A percentile compares a stretch with the other conserved stretches of the same genome.
phyloP scores from a whole-genome alignment of 257 asterid genomes.

The Nicotiana tomentosiformis region DNA sequence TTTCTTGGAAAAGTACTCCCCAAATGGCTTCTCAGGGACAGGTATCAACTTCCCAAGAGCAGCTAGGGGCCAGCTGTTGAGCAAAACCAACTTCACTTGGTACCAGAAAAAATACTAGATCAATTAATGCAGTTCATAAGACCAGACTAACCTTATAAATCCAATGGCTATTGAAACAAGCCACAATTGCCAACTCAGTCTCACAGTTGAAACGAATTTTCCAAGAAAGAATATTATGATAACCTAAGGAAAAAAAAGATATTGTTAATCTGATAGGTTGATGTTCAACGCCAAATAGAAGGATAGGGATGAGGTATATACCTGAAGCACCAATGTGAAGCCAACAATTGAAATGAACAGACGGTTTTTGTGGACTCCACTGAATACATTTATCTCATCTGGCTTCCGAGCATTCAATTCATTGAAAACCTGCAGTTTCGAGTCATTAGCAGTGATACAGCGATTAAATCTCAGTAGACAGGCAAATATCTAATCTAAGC shows the following conservation, averaged over 20 bases:
- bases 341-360: constrained; percentile 71
- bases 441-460: not conserved
- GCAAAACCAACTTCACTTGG: not conserved
- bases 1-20: constrained; percentile 11
- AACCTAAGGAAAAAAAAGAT: constrained; percentile 36
- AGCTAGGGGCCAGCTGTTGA: constrained; percentile 47
- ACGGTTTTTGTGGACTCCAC: constrained; percentile 66
- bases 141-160: constrained; percentile 44
- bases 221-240: constrained; percentile 81
- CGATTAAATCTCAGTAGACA: not conserved
- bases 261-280: not conserved
- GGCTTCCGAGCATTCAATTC: constrained; percentile 94
- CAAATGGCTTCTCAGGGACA: constrained; percentile 30
- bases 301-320: constrained; percentile 14
- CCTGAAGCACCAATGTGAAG: constrained; percentile 84
- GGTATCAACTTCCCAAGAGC: constrained; percentile 37
- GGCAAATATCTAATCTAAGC: not conserved
- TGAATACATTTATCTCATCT: constrained; percentile 72
- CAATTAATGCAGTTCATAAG: not conserved
- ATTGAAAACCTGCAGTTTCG: constrained; percentile 56
- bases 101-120: not conserved
- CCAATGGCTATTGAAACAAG: constrained; percentile 77
- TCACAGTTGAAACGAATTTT: constrained; percentile 59
- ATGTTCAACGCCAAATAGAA: not conserved
- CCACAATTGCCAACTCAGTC: constrained; percentile 89